Evolutionary conservation across 257 asterid genomes (phyloP), one percentile per base, ranked within the genome.

Genomic region (Solanum raphanifolium): DNA sequence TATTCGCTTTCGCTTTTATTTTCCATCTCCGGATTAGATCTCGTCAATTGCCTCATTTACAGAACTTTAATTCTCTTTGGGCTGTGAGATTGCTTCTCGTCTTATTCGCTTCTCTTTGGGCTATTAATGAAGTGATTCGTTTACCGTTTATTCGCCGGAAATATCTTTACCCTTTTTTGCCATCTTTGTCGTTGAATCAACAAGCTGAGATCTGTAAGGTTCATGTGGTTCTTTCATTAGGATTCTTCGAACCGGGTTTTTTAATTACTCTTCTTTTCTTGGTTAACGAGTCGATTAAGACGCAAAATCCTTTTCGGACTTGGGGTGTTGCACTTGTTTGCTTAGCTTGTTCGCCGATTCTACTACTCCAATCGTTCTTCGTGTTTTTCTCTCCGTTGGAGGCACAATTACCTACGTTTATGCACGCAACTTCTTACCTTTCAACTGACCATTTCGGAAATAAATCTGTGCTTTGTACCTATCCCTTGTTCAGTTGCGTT

Each of bases 181-280:
- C 95, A 1, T 43, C 90, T 0, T 46, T 90, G 1, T 87, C 93
- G 39, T 62, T 93, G 7, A 6, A 75, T 5, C 95, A 93, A 74
- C 94, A 93, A 66, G 88, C 92, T 31, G 86, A 90, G 41, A 85
- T 95, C 20, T 96, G 99, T 86, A 94, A 94, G 87, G 36, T 93
- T 5, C 96, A 95, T 73, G 93, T 91, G 10, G 95, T 96, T 60
- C 92, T 96, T 48, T 93, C 98, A 8, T 91, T 96, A 25, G 98
- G 98, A 10, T 76, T 95, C 5, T 88, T 93, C 65, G 94, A 96
- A 81, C 98, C 99, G 0, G 96, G 97, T 13, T 95, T 96, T 69
- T 83, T 96, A 2, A 86, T 93, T 58, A 94, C 98, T 69, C 92
- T 96, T 13, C 91, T 96, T 0, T 93, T 93, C 84, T 79, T 96